These are phyloP conservation scores for Sisymbrium altissimum DNA, from an alignment of 345 rosid genomes.

Conservation along the genomic window DNA sequence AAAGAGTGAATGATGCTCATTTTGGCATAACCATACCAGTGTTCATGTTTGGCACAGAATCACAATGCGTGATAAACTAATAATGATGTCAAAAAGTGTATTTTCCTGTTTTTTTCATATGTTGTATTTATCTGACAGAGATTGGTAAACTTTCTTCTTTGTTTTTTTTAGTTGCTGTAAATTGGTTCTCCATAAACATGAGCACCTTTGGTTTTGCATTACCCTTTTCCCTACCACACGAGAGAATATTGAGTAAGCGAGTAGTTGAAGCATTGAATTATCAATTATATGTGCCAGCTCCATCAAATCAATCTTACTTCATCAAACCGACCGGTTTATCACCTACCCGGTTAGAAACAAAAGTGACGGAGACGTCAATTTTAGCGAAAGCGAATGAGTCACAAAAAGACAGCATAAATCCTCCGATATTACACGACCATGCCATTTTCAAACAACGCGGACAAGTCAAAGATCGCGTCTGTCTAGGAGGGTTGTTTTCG, in stretches of 20 bases:
- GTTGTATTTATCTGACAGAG: conserved; percentile 24
- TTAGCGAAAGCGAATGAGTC: background rate
- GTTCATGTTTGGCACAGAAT: conserved; percentile 17
- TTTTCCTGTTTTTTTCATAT: background rate
- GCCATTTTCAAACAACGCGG: conserved; percentile 33
- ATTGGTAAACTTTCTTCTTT: conserved; percentile 4
- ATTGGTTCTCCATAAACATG: background rate
- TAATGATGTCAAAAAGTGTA: conserved; percentile 16
- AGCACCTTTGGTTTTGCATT: background rate
- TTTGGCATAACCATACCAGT: conserved; percentile 13
- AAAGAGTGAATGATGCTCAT: background rate
- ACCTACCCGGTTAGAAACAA: background rate
- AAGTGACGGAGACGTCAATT: conserved; percentile 17
- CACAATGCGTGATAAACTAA: conserved; percentile 21
- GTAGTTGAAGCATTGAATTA: background rate
- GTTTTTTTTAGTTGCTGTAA: background rate
- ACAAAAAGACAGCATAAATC: conserved; percentile 13
- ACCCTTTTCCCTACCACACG: background rate
- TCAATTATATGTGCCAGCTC: background rate
- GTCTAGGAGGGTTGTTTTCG: background rate
- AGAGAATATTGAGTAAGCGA: background rate
- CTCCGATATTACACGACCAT: background rate
- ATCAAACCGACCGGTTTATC: conserved; percentile 5
- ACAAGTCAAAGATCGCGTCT: conserved; percentile 34
- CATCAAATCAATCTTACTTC: background rate